Evolutionary conservation across 306 rosid species (phyloP).

Genomic region (Cucumis melo): DNA sequence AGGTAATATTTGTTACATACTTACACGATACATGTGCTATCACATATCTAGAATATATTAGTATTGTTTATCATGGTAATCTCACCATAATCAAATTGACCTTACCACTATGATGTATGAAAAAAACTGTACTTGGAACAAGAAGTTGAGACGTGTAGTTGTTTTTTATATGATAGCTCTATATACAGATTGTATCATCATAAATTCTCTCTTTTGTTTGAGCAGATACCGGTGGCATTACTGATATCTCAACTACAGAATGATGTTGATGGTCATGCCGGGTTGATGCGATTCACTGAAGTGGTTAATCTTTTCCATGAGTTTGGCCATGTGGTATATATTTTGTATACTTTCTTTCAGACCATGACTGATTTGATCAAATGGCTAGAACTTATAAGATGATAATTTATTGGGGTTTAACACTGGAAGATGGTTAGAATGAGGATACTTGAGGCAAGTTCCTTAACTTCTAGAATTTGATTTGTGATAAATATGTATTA

Average conservation of each 20-base stretch:
- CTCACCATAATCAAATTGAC: neutral
- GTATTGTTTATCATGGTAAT: neutral
- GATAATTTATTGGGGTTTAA: neutral
- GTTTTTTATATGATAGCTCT: neutral
- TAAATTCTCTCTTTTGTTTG: constrained; percentile 8
- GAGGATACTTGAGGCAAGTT: neutral
- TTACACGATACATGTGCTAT: neutral
- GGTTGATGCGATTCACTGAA: constrained; percentile 77
- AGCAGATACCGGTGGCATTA: constrained; percentile 70
- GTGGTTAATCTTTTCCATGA: constrained; percentile 86
- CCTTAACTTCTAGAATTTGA: neutral
- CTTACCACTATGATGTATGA: neutral
- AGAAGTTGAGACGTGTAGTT: neutral
- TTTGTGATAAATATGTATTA: neutral
- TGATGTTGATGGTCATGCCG: constrained; percentile 41
- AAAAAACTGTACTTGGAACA: neutral
- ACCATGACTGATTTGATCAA: neutral
- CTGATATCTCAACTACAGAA: constrained; percentile 60
- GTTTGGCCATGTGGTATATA: constrained; percentile 93
- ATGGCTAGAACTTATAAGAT: neutral
- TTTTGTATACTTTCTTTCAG: constrained; percentile 7
- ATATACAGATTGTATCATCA: neutral
- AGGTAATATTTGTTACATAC: constrained; percentile 30
- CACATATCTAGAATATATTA: neutral
- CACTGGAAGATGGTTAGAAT: neutral